Evolutionary conservation across 2,329 filamentous ascomycete genomes (phyloP).

Genomic region (Colletotrichum lentis): DNA sequence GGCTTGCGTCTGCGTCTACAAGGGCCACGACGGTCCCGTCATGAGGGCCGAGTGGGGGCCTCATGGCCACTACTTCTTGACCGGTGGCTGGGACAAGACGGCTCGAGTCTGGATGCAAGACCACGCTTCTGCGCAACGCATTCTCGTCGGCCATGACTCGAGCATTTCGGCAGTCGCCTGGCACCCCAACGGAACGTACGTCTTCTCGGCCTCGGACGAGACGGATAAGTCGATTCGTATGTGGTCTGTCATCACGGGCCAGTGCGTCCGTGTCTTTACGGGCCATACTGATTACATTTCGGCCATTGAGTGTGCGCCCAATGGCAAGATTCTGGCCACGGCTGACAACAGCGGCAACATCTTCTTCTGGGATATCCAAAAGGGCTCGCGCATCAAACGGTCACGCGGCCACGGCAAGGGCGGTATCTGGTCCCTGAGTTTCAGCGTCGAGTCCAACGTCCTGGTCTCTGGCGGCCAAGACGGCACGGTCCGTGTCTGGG

Average conservation of each 20-base stretch:
- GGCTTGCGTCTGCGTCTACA: constrained; percentile 93
- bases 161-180: constrained; percentile 91
- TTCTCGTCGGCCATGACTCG: constrained; percentile 92
- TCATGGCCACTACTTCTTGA: constrained; percentile 93
- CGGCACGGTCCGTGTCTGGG: constrained; percentile 93
- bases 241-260: constrained; percentile 92
- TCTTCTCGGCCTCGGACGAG: constrained; percentile 90
- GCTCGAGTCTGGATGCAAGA: constrained; percentile 93
- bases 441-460: constrained; percentile 90
- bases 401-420: constrained; percentile 94
- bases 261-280: constrained; percentile 88
- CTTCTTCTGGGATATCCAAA: constrained; percentile 91
- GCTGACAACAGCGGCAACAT: constrained; percentile 90
- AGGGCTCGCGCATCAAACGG: constrained; percentile 85
- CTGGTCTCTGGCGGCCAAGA: constrained; percentile 92
- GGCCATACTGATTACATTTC: constrained; percentile 91
- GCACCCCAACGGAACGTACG: constrained; percentile 92
- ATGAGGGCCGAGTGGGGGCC: constrained; percentile 91
- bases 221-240: constrained; percentile 91
- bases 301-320: constrained; percentile 82
- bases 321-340: constrained; percentile 89
- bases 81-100: constrained; percentile 86
- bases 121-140: constrained; percentile 85
- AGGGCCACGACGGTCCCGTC: constrained; percentile 88
- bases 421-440: constrained; percentile 91